Base-by-base conservation (phyloP, 2,329 filamentous ascomycete species). In the Neurospora sp. region DNA sequence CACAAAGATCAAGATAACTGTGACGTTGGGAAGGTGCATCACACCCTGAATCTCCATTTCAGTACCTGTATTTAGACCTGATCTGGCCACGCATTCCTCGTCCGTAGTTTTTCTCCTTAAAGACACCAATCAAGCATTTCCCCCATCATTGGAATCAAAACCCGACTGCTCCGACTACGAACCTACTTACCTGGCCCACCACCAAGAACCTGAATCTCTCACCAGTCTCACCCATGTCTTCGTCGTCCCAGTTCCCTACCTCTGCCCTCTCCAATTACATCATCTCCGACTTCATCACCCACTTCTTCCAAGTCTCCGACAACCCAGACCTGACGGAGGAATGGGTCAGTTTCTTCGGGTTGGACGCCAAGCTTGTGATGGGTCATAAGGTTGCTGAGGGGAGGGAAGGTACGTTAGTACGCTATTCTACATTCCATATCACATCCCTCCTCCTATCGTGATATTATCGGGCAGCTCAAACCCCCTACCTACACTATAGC, bases 261-360 rank as follows among this genome's bases (percentile, higher is more conserved):
- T 36, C 33, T 36, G 6, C 6, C 33, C 5, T 36, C 33, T 36
- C 33, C 33, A 36, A 36, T 36, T 36, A 8, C 33, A 36, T 6
- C 33, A 67, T 79, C 40, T 76, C 76, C 69, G 39, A 72, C 4
- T 84, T 84, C 67, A 78, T 84, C 70, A 78, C 79, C 69, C 76
- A 76, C 39, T 85, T 85, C 74, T 85, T 82, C 75, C 77, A 75
- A 3, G 74, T 78, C 12, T 85, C 83, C 33, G 83, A 85, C 72
- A 79, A 79, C 33, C 74, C 76, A 3, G 78, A 78, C n/a, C 75
- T 76, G 71, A 80, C 83, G 66, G 80, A 82, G 69, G 77, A 80
- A 57, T 85, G 83, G 83, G 75, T 82, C 17, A 75, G 76, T 39
- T 80, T 76, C 46, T 85, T 84, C 74, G 75, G 74, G 1, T 74